phyloP scores from a whole-genome alignment of 2,329 filamentous ascomycete species.

The Eutypa lata region DNA sequence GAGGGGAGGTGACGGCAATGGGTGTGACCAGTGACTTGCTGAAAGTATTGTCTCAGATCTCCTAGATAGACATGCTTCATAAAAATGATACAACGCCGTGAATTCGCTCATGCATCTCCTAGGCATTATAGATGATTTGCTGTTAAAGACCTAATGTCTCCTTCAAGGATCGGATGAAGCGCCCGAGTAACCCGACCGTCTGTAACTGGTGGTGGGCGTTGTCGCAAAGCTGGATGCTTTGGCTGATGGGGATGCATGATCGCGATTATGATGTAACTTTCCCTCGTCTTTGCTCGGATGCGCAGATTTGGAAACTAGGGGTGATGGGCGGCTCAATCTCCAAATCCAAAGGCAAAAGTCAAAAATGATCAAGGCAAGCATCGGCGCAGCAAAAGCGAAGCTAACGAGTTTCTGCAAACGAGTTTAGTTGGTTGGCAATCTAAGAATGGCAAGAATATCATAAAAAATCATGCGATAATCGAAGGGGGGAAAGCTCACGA shows the following conservation, averaged over 20 bases:
- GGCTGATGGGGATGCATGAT: background rate
- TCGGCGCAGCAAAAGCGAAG: slow-evolving; percentile 43
- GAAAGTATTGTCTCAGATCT: slow-evolving; percentile 77
- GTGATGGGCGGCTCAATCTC: slow-evolving; percentile 33
- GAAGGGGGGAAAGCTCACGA: slow-evolving; percentile 19
- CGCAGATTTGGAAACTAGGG: slow-evolving; percentile 12
- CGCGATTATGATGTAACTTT: background rate
- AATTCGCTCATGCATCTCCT: slow-evolving; percentile 9
- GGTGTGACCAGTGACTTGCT: slow-evolving; percentile 91
- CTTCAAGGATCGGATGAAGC: slow-evolving; percentile 7
- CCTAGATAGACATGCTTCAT: slow-evolving; percentile 33
- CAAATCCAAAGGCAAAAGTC: slow-evolving; percentile 53
- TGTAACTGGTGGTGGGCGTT: slow-evolving; percentile 9
- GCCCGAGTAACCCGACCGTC: slow-evolving; percentile 12
- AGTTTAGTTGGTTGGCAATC: too few species aligned
- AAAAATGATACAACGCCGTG: slow-evolving; percentile 8
- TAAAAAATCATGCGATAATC: background rate
- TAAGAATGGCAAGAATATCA: too few species aligned
- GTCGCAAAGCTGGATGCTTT: slow-evolving; percentile 12
- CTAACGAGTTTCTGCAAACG: slow-evolving; percentile 29
- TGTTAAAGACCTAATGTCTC: background rate
- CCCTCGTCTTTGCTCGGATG: slow-evolving; percentile 16
- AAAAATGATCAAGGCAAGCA: slow-evolving; percentile 45
- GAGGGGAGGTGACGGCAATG: slow-evolving; percentile 96
- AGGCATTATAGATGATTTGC: slow-evolving; percentile 1